These are phyloP conservation scores for Spinacia oleracea DNA, from an alignment of 179 eudicot genomes.

Conservation along the genomic window DNA sequence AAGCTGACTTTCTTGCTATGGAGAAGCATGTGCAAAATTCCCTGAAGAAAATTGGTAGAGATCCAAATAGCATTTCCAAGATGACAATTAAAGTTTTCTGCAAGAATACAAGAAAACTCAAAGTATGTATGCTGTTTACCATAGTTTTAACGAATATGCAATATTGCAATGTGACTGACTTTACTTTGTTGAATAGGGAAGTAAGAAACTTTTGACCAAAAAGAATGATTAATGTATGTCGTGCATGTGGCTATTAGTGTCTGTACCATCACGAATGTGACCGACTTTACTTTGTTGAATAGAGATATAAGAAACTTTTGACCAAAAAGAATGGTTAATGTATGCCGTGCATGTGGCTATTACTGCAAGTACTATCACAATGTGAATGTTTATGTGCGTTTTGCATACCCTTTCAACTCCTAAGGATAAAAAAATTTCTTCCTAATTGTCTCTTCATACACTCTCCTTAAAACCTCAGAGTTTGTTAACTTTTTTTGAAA, in stretches of 20 bases:
- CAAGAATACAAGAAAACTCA: constrained; percentile 87
- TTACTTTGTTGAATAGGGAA: not conserved
- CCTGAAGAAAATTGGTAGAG: constrained; percentile 76
- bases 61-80: constrained; percentile 73
- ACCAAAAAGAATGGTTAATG: not conserved
- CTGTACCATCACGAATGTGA: not conserved
- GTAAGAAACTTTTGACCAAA: not conserved
- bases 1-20: constrained; percentile 72
- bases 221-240: not conserved
- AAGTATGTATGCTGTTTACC: constrained; percentile 45
- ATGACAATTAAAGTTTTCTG: constrained; percentile 71
- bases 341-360: not conserved
- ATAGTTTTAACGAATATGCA: not conserved
- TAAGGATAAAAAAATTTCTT: not conserved
- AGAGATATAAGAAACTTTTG: not conserved
- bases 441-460: not conserved
- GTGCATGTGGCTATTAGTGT: not conserved
- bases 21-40: constrained; percentile 62
- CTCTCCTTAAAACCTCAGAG: not conserved
- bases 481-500: not conserved
- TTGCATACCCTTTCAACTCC: not conserved
- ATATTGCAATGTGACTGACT: not conserved
- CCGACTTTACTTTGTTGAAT: not conserved
- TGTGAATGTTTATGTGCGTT: not conserved
- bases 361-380: not conserved